Conservation (phyloP, 306 rosid genomes). For the Dalbergia cultrata region DNA sequence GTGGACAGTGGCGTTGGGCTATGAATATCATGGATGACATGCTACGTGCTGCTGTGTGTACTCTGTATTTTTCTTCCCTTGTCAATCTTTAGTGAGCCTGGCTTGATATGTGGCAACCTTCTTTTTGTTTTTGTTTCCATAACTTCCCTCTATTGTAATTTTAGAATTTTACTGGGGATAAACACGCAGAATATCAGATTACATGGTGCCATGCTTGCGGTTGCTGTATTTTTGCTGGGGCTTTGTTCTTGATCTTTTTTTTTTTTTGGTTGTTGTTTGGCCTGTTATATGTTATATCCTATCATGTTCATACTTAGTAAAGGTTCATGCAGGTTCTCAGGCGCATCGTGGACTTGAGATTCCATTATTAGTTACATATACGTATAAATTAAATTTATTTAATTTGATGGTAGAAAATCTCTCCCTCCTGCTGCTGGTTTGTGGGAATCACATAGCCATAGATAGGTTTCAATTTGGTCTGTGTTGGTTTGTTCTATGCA, state of each 20-base stretch:
- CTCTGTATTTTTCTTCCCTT: slow-evolving; percentile 71
- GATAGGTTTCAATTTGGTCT: slow-evolving; percentile 25
- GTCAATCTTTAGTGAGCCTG: slow-evolving; percentile 63
- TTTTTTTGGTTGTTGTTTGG: neutral
- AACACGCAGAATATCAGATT: slow-evolving; percentile 2
- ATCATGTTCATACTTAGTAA: neutral
- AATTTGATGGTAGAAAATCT: slow-evolving; percentile 28
- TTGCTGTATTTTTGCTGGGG: neutral
- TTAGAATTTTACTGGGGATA: slow-evolving; percentile 34
- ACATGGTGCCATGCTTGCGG: slow-evolving; percentile 12
- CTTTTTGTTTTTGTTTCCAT: slow-evolving; percentile 49
- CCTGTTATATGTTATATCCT: slow-evolving; percentile 16
- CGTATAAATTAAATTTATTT: slow-evolving; percentile 9
- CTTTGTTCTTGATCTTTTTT: neutral
- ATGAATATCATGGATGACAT: slow-evolving; percentile 95
- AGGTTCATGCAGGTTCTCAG: slow-evolving; percentile 1
- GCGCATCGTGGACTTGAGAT: neutral
- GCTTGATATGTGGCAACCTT: slow-evolving; percentile 57
- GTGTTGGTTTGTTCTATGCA: slow-evolving; percentile 1
- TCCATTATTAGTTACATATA: neutral
- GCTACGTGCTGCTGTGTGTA: slow-evolving; percentile 99
- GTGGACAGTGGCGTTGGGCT: slow-evolving; percentile 99
- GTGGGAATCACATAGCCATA: slow-evolving; percentile 25
- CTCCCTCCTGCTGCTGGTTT: slow-evolving; percentile 7
- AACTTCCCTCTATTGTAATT: slow-evolving; percentile 20